Evolutionary conservation across 176 grass and related monocot species (phyloP).

Genomic region (Oropetium thomaeum): DNA sequence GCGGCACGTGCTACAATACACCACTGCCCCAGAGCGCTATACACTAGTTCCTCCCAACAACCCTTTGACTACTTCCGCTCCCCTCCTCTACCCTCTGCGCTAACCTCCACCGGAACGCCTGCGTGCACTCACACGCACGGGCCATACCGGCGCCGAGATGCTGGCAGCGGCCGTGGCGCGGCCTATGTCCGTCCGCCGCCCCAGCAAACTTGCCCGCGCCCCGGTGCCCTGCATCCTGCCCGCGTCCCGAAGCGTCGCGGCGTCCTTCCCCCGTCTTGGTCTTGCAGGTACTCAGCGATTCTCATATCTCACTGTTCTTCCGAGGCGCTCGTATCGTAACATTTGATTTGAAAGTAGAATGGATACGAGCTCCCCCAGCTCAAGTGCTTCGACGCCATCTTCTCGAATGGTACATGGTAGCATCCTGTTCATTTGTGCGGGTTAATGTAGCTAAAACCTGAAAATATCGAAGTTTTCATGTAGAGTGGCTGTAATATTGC

Average conservation of each 20-base stretch:
- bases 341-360: not conserved
- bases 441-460: no score
- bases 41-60: not conserved
- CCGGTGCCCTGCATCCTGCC: not conserved
- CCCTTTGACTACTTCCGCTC: not conserved
- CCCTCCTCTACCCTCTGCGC: not conserved
- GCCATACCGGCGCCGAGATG: not conserved
- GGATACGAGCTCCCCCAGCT: not conserved
- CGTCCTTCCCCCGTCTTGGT: not conserved
- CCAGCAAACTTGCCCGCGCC: not conserved
- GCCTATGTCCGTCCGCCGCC: not conserved
- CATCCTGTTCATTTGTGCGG: not conserved
- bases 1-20: not conserved
- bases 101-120: not conserved
- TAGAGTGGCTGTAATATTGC: not conserved
- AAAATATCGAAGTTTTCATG: not conserved
- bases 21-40: not conserved
- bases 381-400: not conserved
- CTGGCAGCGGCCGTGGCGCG: not conserved
- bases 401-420: not conserved
- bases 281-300: constrained; percentile 12
- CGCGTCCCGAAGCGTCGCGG: constrained; percentile 1
- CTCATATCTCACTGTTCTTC: not conserved
- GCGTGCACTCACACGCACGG: not conserved
- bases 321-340: not conserved